phyloP scores from a whole-genome alignment of 2,329 filamentous ascomycete species.

The Colletotrichum sojae region DNA sequence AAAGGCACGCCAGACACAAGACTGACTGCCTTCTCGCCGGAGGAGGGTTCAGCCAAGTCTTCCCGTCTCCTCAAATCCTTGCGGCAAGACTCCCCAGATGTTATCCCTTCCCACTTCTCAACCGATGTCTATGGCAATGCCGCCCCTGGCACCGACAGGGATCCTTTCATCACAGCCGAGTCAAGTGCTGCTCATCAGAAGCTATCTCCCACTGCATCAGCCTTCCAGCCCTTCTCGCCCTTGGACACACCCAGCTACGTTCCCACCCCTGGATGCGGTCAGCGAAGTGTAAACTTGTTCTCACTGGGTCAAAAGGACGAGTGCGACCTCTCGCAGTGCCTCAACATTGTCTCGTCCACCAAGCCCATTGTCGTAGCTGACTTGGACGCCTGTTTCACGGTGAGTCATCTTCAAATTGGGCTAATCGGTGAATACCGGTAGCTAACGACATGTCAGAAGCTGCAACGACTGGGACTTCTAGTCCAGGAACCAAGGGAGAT shows the following conservation, averaged over 20 bases:
- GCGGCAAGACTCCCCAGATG: conserved; percentile 48
- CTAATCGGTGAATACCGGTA: neutral
- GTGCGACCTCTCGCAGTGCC: conserved; percentile 20
- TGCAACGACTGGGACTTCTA: conserved; percentile 47
- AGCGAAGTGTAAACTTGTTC: neutral
- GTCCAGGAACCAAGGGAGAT: conserved; percentile 57
- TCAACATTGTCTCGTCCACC: conserved; percentile 24
- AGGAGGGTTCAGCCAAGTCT: conserved; percentile 64
- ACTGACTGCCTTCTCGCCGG: conserved; percentile 74
- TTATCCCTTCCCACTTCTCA: conserved; percentile 46
- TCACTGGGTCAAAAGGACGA: conserved; percentile 2
- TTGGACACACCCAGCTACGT: conserved; percentile 8
- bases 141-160: conserved; percentile 55
- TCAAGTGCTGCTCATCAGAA: conserved; percentile 54
- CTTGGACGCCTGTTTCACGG: conserved; percentile 60
- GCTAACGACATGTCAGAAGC: conserved; percentile 38
- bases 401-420: conserved; percentile 48
- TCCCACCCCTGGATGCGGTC: neutral
- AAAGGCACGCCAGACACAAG: conserved; percentile 76
- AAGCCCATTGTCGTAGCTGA: conserved; percentile 49
- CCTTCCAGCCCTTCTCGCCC: conserved; percentile 68
- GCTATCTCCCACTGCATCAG: conserved; percentile 74
- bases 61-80: conserved; percentile 54
- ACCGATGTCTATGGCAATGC: conserved; percentile 45
- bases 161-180: conserved; percentile 68